Percentiles rank a stretch among this genome's conserved stretches.
These are phyloP conservation scores for Mariannaea elegans DNA, from an alignment of 2,329 filamentous ascomycete species.

Conservation along the genomic window DNA sequence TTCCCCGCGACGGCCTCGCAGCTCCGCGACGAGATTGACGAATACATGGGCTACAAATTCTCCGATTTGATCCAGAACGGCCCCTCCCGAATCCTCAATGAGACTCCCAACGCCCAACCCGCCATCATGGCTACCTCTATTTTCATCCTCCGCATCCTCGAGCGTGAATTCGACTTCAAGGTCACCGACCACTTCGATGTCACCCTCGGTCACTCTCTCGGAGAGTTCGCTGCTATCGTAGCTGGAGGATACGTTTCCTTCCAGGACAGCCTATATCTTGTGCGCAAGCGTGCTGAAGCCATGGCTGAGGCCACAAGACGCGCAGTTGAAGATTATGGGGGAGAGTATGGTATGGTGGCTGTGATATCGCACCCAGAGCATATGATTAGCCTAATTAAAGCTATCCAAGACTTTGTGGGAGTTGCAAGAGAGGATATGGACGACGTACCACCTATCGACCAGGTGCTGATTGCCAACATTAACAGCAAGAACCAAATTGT, in stretches of 20 bases:
- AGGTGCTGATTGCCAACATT: slow-evolving; percentile 91
- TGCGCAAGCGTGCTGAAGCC: slow-evolving; percentile 79
- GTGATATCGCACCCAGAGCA: slow-evolving; percentile 87
- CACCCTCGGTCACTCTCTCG: slow-evolving; percentile 88
- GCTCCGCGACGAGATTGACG: slow-evolving; percentile 88
- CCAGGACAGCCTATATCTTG: slow-evolving; percentile 78
- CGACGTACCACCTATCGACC: slow-evolving; percentile 78
- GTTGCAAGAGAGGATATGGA: slow-evolving; percentile 72
- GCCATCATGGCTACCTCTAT: slow-evolving; percentile 96
- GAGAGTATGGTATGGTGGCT: slow-evolving; percentile 94
- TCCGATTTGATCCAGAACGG: slow-evolving; percentile 82
- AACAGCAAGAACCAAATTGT: slow-evolving; percentile 98
- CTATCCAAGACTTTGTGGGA: slow-evolving; percentile 82
- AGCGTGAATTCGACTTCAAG: slow-evolving; percentile 83
- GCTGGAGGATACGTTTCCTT: slow-evolving; percentile 84
- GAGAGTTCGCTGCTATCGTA: slow-evolving; percentile 91
- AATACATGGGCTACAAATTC: slow-evolving; percentile 76
- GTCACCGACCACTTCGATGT: slow-evolving; percentile 78
- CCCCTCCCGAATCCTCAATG: slow-evolving; percentile 78
- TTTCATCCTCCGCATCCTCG: slow-evolving; percentile 86
- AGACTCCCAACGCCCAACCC: slow-evolving; percentile 88
- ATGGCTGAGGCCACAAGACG: slow-evolving; percentile 81
- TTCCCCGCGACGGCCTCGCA: slow-evolving; percentile 81
- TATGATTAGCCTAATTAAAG: slow-evolving; percentile 72
- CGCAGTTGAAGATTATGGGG: slow-evolving; percentile 73